Base-by-base conservation (phyloP, 306 rosid genomes). In the Clitoria ternatea region DNA sequence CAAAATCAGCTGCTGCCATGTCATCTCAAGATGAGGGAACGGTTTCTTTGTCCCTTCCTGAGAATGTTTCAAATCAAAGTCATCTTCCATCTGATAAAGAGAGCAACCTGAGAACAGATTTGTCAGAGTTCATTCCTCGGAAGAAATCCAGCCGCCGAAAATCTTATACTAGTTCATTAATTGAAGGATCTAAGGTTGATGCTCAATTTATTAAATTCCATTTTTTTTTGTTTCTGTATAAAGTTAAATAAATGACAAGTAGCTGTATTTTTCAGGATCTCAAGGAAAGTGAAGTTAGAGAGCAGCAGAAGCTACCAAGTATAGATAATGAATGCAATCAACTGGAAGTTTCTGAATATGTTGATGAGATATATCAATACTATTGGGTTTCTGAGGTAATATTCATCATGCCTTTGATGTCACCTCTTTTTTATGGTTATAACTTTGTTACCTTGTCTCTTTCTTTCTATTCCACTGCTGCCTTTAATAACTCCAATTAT, bases 341-440 rank as follows among this genome's bases (percentile, higher is more conserved):
- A 77, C 88, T 87, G 61, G 98, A 93, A 85, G 97, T 93, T 68
- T 82, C 93, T 57, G 97, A 90, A 70, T 90, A 88, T 56, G 75
- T 93, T 76, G 92, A 90, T 72, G 98, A 87, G 29, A 88, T 90
- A 68, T 88, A 90, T 81, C 85, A 56, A 47, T 90, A 90, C 57
- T 93, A 93, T 77, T 93, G 98, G 98, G 64, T 79, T 66, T 81
- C 81, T 40, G 97, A 90, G 97, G 98, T 93, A 70, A 72, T 61
- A 24, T 69, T 42, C 44, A 63, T 75, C 23, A 49, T 48, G 35
- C 49, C 19, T 73, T 47, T 64, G 48, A 26, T 55, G 36, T 6
- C 37, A 13, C 39, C 1, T 13, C 17, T 11, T 32, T 54, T 39
- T 29, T 66, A 32, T 26, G 12, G 15, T 53, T 17, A 8, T 68